Percentiles rank a stretch among this genome's conserved stretches.
Conservation (phyloP, 352 stramenopile genomes). For the Pythium sukuiense region DNA sequence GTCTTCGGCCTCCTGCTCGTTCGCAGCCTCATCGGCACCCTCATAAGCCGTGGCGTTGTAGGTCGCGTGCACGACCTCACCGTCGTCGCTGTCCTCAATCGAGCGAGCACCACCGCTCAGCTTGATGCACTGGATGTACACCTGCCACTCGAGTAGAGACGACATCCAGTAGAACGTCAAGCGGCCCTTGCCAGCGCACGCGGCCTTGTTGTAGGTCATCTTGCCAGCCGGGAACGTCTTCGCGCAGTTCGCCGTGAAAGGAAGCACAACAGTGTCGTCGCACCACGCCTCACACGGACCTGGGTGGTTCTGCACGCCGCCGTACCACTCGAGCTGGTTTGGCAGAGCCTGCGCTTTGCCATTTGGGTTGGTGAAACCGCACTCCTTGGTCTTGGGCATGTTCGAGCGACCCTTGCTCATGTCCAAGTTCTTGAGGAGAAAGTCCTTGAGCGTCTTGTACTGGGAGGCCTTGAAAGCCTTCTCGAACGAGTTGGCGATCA, state of each 20-base stretch:
- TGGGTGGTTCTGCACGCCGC: conserved; percentile 38
- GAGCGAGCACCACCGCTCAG: conserved; percentile 10
- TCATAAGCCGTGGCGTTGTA: not conserved
- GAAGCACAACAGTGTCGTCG: conserved; percentile 34
- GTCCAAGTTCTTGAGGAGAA: not conserved
- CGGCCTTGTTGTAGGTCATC: conserved; percentile 40
- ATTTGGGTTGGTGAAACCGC: conserved; percentile 46
- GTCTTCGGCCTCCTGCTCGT: not conserved
- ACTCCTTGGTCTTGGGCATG: conserved; percentile 28
- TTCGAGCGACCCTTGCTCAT: conserved; percentile 31
- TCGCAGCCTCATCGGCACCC: not conserved
- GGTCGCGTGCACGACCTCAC: not conserved
- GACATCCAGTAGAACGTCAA: conserved; percentile 60
- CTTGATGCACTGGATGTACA: conserved; percentile 39
- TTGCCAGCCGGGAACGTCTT: conserved; percentile 35
- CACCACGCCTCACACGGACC: conserved; percentile 55
- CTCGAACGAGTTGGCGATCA: conserved; percentile 3
- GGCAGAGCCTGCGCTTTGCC: conserved; percentile 31
- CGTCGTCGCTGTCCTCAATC: not conserved
- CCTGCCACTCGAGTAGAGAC: conserved; percentile 54
- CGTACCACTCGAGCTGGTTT: conserved; percentile 44
- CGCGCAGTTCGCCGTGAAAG: conserved; percentile 40
- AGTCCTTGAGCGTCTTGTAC: too few relatives aligned
- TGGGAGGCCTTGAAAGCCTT: conserved; percentile 34
- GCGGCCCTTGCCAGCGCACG: conserved; percentile 38